Conservation (phyloP, 2,329 filamentous ascomycete species). For the Periconia digitata region DNA sequence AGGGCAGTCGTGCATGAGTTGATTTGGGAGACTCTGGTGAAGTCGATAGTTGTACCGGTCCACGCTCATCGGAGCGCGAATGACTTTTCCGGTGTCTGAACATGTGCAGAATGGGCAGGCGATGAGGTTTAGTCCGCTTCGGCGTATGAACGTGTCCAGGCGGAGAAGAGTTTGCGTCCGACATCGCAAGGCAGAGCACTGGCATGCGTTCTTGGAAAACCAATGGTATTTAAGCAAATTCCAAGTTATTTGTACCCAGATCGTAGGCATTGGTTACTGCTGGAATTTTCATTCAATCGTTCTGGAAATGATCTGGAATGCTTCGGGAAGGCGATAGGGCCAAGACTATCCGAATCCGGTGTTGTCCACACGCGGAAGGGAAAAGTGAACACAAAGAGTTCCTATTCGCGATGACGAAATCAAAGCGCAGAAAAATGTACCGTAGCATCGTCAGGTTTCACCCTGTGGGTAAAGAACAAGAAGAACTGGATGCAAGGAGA, state of each 20-base stretch:
- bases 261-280: background rate
- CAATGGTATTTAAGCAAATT: background rate
- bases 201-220: background rate
- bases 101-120: constrained; percentile 5
- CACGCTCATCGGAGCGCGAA: background rate
- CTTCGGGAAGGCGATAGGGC: constrained; percentile 2
- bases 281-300: background rate
- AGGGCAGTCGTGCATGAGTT: too few species aligned
- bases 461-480: background rate
- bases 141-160: too few species aligned
- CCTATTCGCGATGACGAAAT: background rate
- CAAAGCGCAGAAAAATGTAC: background rate
- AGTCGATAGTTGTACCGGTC: too few species aligned
- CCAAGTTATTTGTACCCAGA: background rate
- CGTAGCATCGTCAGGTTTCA: background rate
- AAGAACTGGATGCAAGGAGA: background rate
- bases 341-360: constrained; percentile 1
- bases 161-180: background rate
- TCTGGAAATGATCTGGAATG: constrained; percentile 5
- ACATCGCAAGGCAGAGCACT: background rate
- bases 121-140: constrained; percentile 4
- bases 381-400: background rate
- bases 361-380: background rate
- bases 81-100: constrained; percentile 1
- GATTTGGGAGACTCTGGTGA: too few species aligned